phyloP scores from a whole-genome alignment of 2,329 filamentous ascomycete genomes.

The Rhexocercosporidium sp. region DNA sequence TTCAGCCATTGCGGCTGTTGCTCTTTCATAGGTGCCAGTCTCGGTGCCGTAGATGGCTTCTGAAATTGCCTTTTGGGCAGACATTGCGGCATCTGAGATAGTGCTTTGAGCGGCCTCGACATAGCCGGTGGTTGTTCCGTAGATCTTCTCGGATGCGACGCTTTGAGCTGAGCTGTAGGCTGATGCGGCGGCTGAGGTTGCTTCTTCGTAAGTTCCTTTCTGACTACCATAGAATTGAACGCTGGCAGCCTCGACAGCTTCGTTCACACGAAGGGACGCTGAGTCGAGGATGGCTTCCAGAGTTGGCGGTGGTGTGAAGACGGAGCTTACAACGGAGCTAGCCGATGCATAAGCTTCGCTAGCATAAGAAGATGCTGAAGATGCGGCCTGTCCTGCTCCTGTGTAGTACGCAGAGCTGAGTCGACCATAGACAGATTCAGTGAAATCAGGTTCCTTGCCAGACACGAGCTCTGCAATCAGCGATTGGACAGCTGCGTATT shows the following conservation, averaged over 20 bases:
- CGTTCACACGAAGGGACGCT: conserved; percentile 60
- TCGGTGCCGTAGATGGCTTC: conserved; percentile 61
- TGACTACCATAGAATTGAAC: conserved; percentile 61
- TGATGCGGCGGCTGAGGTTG: conserved; percentile 56
- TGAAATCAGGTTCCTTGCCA: conserved; percentile 81
- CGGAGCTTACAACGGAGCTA: conserved; percentile 50
- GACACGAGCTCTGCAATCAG: conserved; percentile 77
- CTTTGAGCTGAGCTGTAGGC: conserved; percentile 56
- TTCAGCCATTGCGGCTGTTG: conserved; percentile 30
- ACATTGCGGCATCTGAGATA: conserved; percentile 58
- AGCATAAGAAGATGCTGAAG: conserved; percentile 58
- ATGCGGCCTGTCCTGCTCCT: conserved; percentile 51
- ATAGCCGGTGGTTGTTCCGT: conserved; percentile 58
- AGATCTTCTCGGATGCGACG: conserved; percentile 58
- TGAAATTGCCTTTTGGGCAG: conserved; percentile 60
- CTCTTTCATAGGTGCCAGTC: conserved; percentile 48
- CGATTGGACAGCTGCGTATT: conserved; percentile 72
- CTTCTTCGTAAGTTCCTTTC: conserved; percentile 59
- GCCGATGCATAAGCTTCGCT: conserved; percentile 52
- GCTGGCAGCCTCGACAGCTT: conserved; percentile 63
- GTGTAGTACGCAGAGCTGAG: conserved; percentile 76
- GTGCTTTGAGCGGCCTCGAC: conserved; percentile 57
- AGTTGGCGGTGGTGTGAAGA: conserved; percentile 61
- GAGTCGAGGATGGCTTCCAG: conserved; percentile 62
- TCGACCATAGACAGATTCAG: conserved; percentile 77